Evolutionary conservation across 1,284 basidiomycete genomes (phyloP).

Genomic region (Athelia sp.): DNA sequence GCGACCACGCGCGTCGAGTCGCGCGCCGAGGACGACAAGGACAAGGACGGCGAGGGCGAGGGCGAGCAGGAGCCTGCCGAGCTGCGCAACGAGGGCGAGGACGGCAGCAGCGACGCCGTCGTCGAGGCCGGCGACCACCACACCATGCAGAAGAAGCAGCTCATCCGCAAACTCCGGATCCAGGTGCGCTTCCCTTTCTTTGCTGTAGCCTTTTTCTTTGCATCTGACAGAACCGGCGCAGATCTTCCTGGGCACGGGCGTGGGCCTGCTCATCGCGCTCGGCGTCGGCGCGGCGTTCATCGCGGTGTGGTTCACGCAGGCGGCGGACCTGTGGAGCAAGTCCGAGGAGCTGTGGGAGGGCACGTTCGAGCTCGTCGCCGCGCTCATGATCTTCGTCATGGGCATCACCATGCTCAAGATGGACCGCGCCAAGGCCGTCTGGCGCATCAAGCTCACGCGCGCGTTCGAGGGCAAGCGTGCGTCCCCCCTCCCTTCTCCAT

Average conservation of each 20-base stretch:
- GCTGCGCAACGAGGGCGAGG: not conserved
- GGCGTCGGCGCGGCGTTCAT: conserved; percentile 77
- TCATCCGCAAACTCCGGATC: conserved; percentile 58
- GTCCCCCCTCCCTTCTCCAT: conserved; percentile 11
- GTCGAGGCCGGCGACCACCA: conserved; percentile 11
- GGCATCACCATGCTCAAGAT: conserved; percentile 74
- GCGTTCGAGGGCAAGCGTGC: conserved; percentile 66
- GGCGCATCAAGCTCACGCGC: conserved; percentile 81
- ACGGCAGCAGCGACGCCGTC: conserved; percentile 8
- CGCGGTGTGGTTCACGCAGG: conserved; percentile 78
- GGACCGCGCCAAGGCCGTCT: conserved; percentile 78
- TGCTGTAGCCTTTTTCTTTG: not conserved
- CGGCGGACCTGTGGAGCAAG: conserved; percentile 64
- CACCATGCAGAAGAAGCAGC: conserved; percentile 17
- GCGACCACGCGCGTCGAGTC: not conserved
- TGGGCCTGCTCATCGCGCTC: conserved; percentile 75
- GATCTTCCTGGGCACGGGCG: conserved; percentile 76
- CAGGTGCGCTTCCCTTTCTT: conserved; percentile 41
- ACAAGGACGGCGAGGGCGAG: not conserved
- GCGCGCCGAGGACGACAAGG: not conserved
- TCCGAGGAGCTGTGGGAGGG: conserved; percentile 78
- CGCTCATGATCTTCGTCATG: conserved; percentile 81
- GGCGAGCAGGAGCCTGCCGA: too few relatives aligned
- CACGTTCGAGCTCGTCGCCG: conserved; percentile 77
- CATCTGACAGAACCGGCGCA: conserved; percentile 22